These are phyloP conservation scores for Aspergillus taichungensis DNA, from an alignment of 495 filamentous ascomycete species.

Conservation along the genomic window DNA sequence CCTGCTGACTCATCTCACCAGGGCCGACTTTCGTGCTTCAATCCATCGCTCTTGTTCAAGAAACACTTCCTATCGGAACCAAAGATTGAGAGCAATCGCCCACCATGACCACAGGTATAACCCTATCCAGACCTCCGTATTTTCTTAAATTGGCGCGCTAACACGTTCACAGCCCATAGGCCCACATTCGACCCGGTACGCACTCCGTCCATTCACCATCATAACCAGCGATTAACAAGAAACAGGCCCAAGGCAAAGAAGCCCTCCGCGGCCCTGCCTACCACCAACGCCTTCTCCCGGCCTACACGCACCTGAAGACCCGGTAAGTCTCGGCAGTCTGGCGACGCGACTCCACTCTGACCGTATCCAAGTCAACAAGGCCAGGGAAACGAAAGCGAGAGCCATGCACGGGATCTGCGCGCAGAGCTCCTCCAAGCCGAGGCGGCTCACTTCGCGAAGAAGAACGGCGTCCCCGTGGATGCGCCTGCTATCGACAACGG, in stretches of 20 bases:
- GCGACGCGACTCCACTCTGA: constrained; percentile 8
- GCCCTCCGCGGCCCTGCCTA: constrained; percentile 89
- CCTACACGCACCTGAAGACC: constrained; percentile 83
- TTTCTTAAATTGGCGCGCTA: constrained; percentile 9
- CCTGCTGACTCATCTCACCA: constrained; percentile 4
- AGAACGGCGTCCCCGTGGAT: constrained; percentile 49
- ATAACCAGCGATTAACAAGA: constrained; percentile 12
- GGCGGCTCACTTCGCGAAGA: constrained; percentile 78
- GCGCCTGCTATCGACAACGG: constrained; percentile 27
- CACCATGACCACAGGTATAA: constrained; percentile 60
- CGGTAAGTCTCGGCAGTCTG: constrained; percentile 38
- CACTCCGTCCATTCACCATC: constrained; percentile 5
- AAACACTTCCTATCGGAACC: neutral
- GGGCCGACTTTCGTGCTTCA: constrained; percentile 5
- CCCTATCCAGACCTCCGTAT: neutral
- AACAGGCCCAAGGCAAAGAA: constrained; percentile 85
- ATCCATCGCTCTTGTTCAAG: neutral
- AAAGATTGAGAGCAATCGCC: neutral
- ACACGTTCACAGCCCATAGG: constrained; percentile 50
- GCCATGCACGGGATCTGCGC: constrained; percentile 68
- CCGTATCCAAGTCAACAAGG: constrained; percentile 58
- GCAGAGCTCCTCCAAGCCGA: constrained; percentile 87
- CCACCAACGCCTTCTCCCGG: constrained; percentile 90
- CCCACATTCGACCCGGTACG: constrained; percentile 89
- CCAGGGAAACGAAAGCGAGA: constrained; percentile 78